Evolutionary conservation across 2,329 filamentous ascomycete species (phyloP), one percentile per base, ranked within the genome.

Genomic region (Lachnellula occidentalis): DNA sequence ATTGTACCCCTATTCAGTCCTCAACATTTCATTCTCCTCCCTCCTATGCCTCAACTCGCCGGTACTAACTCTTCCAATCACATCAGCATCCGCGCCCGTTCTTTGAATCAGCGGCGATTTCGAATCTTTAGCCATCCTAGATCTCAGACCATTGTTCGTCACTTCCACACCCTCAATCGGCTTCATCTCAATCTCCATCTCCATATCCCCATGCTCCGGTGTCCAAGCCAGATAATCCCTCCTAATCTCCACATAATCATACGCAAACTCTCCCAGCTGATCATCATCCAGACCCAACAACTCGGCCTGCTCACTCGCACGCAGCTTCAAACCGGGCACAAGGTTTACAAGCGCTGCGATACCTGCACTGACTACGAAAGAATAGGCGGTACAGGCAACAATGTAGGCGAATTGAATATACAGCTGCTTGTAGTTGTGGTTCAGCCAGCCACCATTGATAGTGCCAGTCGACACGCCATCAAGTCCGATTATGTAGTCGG

Each of bases 201-300:
- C 34, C 34, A 36, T 36, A 8, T 5, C 34, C 15, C 34, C 34
- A 12, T n/a, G 2, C 8, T 36, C 83, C 1, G 89, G 88, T 34
- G 87, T 91, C 88, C 89, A 92, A 57, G 89, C 89, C 36, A 92
- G 82, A 77, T 92, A 92, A 73, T 94, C 89, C 66, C 89, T 84
- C 67, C 89, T 86, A 55, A 92, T 88, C 78, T 94, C 89, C 61
- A 94, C 89, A 70, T 92, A 94, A 70, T 94, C 89, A 76, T 92
- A 92, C 9, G 88, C 88, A 69, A 92, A 94, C 73, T 94, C 89
- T 72, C 88, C 88, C 64, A 92, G 87, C 74, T 92, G 89, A 73
- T 92, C 88, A 69, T 92, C 89, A 67, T 94, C 89, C 87, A 92
- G 91, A 62, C 89, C 89, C 53, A 92, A 82, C 12, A 92, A 82